A percentile compares a stretch with the other conserved stretches of the same genome.
These are phyloP conservation scores for Chrysopogon serrulatus DNA, from an alignment of 176 grass and related monocot species.

Conservation along the genomic window DNA sequence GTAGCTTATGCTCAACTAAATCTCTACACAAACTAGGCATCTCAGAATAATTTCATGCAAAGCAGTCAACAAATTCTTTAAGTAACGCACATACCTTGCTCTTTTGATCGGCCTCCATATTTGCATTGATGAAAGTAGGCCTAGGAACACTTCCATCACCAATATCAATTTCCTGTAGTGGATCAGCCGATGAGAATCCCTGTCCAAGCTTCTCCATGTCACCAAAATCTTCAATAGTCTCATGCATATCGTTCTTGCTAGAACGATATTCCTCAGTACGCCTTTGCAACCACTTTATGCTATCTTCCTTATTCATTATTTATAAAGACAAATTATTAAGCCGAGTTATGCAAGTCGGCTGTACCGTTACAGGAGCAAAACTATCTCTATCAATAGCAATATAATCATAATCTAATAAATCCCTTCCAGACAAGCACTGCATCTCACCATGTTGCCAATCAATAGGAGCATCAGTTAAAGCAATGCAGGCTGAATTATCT, in stretches of 20 bases:
- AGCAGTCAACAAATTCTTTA: constrained; percentile 8
- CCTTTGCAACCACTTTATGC: background rate
- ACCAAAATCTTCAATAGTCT: background rate
- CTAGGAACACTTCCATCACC: background rate
- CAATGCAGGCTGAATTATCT: background rate
- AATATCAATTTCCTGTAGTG: too few species aligned
- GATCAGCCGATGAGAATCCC: too few species aligned
- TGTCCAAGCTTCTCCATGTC: background rate
- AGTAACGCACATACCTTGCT: background rate
- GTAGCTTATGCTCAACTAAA: background rate
- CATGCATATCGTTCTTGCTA: background rate
- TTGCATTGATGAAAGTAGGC: background rate
- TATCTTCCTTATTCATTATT: background rate
- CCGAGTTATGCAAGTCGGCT: background rate
- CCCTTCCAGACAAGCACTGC: background rate
- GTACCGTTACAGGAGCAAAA: background rate
- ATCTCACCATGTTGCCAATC: background rate
- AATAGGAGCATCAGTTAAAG: background rate
- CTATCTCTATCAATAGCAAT: background rate
- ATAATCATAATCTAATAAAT: background rate
- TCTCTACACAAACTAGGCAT: background rate
- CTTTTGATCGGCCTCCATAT: background rate
- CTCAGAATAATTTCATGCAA: background rate
- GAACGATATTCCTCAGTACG: background rate
- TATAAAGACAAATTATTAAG: background rate